Percentiles rank a stretch among this genome's conserved stretches.
Conservation (phyloP, 2,329 filamentous ascomycete genomes). For the Apiospora marii region DNA sequence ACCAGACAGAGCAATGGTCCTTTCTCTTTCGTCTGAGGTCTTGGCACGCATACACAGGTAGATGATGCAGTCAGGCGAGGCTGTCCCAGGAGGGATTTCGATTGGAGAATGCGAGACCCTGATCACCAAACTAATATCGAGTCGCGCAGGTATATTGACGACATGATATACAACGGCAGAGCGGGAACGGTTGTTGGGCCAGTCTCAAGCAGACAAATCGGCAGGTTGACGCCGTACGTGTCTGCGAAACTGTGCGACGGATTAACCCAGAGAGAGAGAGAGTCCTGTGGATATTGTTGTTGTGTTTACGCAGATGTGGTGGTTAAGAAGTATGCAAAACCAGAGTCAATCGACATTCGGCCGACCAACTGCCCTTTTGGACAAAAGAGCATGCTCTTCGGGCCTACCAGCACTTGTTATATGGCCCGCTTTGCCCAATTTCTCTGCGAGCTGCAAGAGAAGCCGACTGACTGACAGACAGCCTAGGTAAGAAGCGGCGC, state of each 20-base stretch:
- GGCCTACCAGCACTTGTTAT: slow-evolving; percentile 28
- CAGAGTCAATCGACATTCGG: slow-evolving; percentile 27
- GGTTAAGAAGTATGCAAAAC: slow-evolving; percentile 1
- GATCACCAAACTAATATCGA: slow-evolving; percentile 51
- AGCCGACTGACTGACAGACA: slow-evolving; percentile 9
- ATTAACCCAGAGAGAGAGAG: neutral
- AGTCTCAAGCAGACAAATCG: slow-evolving; percentile 11
- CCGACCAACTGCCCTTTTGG: slow-evolving; percentile 18
- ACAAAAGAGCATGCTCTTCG: slow-evolving; percentile 23
- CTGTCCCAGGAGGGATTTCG: slow-evolving; percentile 41
- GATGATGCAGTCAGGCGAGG: slow-evolving; percentile 41
- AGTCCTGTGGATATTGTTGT: neutral
- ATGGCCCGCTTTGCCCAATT: slow-evolving; percentile 26
- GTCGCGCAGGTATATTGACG: slow-evolving; percentile 52
- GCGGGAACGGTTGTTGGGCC: slow-evolving; percentile 35
- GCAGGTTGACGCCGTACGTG: slow-evolving; percentile 15
- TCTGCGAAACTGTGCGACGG: neutral
- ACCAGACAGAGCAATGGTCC: slow-evolving; percentile 26
- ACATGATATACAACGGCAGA: slow-evolving; percentile 50
- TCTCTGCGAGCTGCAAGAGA: slow-evolving; percentile 14
- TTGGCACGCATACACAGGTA: slow-evolving; percentile 51
- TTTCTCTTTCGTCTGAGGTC: slow-evolving; percentile 29
- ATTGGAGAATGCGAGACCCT: slow-evolving; percentile 46
- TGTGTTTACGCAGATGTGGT: slow-evolving; percentile 10
- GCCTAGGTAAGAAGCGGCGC: slow-evolving; percentile 7